Evolutionary conservation across 177 flowering plant genomes (phyloP), one percentile per base, ranked within the genome.

Genomic region (Vitis hybrid): DNA sequence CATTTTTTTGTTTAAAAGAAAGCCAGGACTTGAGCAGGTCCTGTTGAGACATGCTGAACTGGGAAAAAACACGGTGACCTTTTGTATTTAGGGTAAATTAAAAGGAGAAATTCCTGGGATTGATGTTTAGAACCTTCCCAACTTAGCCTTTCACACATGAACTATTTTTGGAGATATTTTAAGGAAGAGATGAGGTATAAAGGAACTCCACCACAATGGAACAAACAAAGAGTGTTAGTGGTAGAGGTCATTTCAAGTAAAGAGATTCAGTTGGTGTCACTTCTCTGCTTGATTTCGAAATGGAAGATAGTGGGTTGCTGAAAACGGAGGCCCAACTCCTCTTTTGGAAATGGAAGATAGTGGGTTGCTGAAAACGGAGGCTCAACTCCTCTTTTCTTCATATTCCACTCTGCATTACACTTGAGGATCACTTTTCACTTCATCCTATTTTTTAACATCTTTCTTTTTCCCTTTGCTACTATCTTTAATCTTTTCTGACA

Each of bases 161-260:
- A 23, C 74, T 49, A 17, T 23, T 65, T 61, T 17, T 70, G 70
- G 70, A 49, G 68, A 76, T 77, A 60, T 18, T 60, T 51, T 32
- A 56, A 59, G 52, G 50, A 62, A 10, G 45, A 13, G 18, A 65
- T 56, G 66, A 69, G 59, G 83, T 63, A 80, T 80, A 82, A 80
- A 80, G 85, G 60, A 32, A 72, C 74, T 73, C 83, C 83, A 73
- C 72, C 66, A 78, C 70, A 62, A 56, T 40, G 51, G 21, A 54
- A 66, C 68, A 66, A 51, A 57, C 11, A 58, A 67, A 6, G 45
- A 4, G 50, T 52, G 21, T 18, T 57, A 69, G 77, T 80, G 76
- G 67, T 66, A 34, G 55, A 61, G 51, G 40, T 78, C 83, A 76
- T 66, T 74, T 82, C 83, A 72, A 23, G 9, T 51, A 80, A 76